Evolutionary conservation across 495 filamentous ascomycete species (phyloP), one percentile per base, ranked within the genome.

Genomic region (Penicillium argentinense): DNA sequence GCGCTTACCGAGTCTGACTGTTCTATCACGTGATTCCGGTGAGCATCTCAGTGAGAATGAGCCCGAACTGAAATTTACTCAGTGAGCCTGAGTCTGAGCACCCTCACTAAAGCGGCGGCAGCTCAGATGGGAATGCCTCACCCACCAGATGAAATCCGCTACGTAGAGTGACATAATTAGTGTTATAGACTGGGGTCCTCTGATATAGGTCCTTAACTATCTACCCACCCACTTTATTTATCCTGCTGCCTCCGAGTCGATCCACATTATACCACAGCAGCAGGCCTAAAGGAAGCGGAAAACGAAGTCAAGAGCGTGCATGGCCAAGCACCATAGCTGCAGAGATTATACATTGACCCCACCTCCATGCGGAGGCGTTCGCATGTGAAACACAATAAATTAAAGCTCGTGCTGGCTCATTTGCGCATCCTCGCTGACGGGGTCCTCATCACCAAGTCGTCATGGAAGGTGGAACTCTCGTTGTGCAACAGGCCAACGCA

Each of bases 21-120:
- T 25, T 40, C 30, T 13, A 12, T 40, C 38, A 40, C 38, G 11
- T 40, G 38, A 40, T 16, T 3, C 9, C 3, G 3, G 12, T 40
- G 38, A 27, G 13, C 26, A 9, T 25, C 8, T 45, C 42, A 45
- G 18, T 45, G 42, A 45, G 19, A 12, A 18, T 39, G 23, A 47
- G 34, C 42, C 50, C 29, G 34, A 30, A 48, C 51, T 45, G 45
- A 54, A 27, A 54, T 58, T 30, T 58, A 51, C 46, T 54, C 51
- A 58, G 32, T 59, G 51, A 55, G 51, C 40, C 51, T 59, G 51
- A 59, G 47, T 49, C 51, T 52, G 47, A 55, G 47, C 48, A 44
- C 49, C 54, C 54, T 55, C 51, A 38, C 45, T 45, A 55, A 59
- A 56, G 52, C 48, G 37, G 56, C 52, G 45, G 43, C 52, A 56